phyloP scores from a whole-genome alignment of 371 early-diverging fungal species.

The Mucor sp. region DNA sequence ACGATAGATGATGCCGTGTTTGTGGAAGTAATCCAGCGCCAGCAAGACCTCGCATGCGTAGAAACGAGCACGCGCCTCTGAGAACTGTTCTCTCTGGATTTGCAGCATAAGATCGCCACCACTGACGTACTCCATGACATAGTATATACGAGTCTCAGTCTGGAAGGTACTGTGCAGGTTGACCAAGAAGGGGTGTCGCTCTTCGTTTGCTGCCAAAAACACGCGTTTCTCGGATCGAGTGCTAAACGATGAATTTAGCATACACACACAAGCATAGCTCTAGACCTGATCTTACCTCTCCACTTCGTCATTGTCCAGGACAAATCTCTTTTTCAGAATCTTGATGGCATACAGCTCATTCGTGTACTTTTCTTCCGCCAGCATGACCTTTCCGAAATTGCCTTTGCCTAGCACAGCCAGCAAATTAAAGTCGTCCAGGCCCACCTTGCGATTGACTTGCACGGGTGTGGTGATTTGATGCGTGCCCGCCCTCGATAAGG shows the following conservation, averaged over 20 bases:
- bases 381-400: constrained; percentile 92
- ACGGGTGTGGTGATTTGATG: constrained; percentile 30
- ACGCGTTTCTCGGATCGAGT: constrained; percentile 93
- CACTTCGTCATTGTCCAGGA: constrained; percentile 92
- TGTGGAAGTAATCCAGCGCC: constrained; percentile 96
- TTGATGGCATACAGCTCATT: constrained; percentile 94
- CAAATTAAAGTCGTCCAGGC: constrained; percentile 82
- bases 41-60: constrained; percentile 97
- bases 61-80: constrained; percentile 90
- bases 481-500: neutral
- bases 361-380: constrained; percentile 87
- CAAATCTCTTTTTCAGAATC: constrained; percentile 96
- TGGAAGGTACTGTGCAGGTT: constrained; percentile 96
- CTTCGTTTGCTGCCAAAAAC: constrained; percentile 84
- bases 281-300: constrained; percentile 53
- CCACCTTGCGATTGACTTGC: constrained; percentile 46
- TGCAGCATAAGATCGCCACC: constrained; percentile 99
- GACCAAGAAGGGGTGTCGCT: constrained; percentile 95
- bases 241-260: constrained; percentile 31
- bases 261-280: neutral
- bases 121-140: constrained; percentile 99
- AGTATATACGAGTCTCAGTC: constrained; percentile 90
- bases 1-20: constrained; percentile 93
- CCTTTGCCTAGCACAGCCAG: constrained; percentile 94
- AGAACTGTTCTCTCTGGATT: constrained; percentile 86